A percentile compares a stretch with the other conserved stretches of the same genome.
phyloP scores from a whole-genome alignment of 345 rosid species.

The Rhodamnia argentea region DNA sequence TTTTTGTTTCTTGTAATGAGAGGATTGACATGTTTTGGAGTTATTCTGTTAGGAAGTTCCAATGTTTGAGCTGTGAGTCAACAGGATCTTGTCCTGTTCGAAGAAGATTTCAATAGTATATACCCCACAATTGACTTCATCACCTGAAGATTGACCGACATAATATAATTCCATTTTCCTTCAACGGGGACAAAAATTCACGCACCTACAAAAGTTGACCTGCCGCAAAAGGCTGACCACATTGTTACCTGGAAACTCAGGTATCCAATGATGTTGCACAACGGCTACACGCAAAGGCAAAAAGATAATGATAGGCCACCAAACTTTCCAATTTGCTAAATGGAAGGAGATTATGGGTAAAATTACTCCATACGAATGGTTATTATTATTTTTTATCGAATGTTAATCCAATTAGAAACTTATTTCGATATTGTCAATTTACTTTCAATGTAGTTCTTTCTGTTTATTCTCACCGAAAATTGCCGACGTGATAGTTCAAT shows the following conservation, averaged over 20 bases:
- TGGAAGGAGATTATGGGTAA: background rate
- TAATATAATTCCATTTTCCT: background rate
- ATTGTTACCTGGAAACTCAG: background rate
- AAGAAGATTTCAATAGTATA: background rate
- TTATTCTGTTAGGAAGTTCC: background rate
- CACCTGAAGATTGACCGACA: background rate
- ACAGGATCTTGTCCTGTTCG: background rate
- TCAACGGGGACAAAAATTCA: background rate
- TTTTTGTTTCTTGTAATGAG: background rate
- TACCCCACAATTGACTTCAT: background rate
- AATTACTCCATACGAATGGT: accelerated
- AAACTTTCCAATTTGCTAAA: background rate
- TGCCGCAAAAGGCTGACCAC: background rate
- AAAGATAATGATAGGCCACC: accelerated
- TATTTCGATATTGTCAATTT: background rate
- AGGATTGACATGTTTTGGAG: background rate
- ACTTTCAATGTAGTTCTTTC: accelerated
- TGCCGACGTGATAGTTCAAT: accelerated
- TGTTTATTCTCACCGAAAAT: accelerated
- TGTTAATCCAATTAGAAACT: accelerated
- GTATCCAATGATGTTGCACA: background rate
- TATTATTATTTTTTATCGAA: too few species aligned
- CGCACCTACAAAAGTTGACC: background rate
- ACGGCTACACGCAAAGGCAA: background rate
- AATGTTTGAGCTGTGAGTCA: background rate